Evolutionary conservation across 768 basidiomycete genomes (phyloP), one percentile per base, ranked within the genome.

Genomic region (Tubosaeta brunneosetosa): DNA sequence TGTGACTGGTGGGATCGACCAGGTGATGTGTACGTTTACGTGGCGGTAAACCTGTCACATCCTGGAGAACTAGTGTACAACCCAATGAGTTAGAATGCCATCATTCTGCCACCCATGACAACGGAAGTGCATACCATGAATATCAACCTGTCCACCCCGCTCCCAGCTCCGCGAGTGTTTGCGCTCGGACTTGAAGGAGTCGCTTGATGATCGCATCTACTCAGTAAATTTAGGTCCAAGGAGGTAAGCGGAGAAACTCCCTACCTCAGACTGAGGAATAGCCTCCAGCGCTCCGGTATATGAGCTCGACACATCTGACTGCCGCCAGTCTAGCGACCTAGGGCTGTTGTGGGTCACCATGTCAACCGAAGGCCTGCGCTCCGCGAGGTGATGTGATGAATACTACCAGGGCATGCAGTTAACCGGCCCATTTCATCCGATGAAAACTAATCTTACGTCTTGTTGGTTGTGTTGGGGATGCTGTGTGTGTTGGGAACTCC

Each of bases 161-260:
- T 84, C 84, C 84, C 84, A 86, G 53, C 71, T 78, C 61, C 84
- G 75, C 59, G 77, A 72, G 68, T 84, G 83, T 63, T 85, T 85
- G 68, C 83, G 74, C 61, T 64, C 73, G 50, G 68, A 64, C 69
- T 64, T 67, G 68, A 60, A 69, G 59, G 61, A 67, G 68, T 66
- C 64, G 68, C 68, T 69, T 71, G 67, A 71, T 62, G 62, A 70
- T 55, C 68, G 69, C 50, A 69, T 66, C 67, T 69, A 61, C 59
- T 55, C 60, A 57, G 69, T 69, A 61, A 64, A 64, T 59, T 71
- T 44, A 64, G 64, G 58, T 57, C 52, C 63, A 51, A 55, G 47
- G 59, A 49, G 50, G 51, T 6, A 31, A 42, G 10, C 7, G 48
- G 19, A 47, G 29, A 61, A 57, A 7, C 27, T 61, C 44, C 61